Percentiles rank a stretch among this genome's conserved stretches.
Evolutionary conservation across 495 filamentous ascomycete species (phyloP).

Genomic region (Entonaema liquescens): DNA sequence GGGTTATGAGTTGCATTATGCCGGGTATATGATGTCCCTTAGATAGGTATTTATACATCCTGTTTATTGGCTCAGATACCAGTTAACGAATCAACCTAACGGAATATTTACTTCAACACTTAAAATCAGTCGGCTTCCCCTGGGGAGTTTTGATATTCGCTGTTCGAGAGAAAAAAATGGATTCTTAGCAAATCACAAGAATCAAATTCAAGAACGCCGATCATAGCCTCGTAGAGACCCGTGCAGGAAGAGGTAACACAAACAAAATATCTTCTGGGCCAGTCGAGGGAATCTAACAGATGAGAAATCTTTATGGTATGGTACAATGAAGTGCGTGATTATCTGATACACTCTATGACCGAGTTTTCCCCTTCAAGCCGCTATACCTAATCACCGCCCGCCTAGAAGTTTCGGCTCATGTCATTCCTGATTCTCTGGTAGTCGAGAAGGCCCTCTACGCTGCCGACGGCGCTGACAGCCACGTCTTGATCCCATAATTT

Average conservation of each 20-base stretch:
- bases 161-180: neutral
- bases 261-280: neutral
- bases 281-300: slow-evolving; percentile 42
- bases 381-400: slow-evolving; percentile 24
- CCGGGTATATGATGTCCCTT: no score
- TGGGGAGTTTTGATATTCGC: neutral
- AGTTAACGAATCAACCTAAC: no score
- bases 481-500: slow-evolving; percentile 98
- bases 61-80: no score
- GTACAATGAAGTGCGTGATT: slow-evolving; percentile 47
- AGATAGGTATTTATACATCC: no score
- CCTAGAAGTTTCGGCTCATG: slow-evolving; percentile 81
- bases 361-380: slow-evolving; percentile 31
- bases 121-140: neutral
- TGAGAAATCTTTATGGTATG: slow-evolving; percentile 47
- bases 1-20: no score
- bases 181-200: neutral
- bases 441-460: slow-evolving; percentile 89
- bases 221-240: neutral
- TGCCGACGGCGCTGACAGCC: slow-evolving; percentile 89
- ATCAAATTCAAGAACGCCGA: neutral
- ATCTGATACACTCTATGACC: slow-evolving; percentile 50
- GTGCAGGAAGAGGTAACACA: neutral
- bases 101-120: neutral
- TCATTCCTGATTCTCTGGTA: slow-evolving; percentile 89